These are phyloP conservation scores for Suillus brevipes DNA, from an alignment of 768 basidiomycete species.

Conservation along the genomic window DNA sequence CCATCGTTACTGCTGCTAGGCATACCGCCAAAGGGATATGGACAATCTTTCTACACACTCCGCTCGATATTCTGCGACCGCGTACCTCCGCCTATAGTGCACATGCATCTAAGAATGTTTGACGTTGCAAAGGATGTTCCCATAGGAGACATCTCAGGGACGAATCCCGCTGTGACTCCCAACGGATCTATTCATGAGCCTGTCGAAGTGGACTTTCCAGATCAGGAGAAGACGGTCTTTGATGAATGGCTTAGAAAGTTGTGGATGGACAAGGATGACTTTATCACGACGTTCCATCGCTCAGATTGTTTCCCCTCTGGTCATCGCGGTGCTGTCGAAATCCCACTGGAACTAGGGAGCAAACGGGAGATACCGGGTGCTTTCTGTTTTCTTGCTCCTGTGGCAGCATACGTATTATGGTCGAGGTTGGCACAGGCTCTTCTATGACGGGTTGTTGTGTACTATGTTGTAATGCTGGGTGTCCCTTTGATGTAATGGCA, in stretches of 20 bases:
- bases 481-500: constrained; percentile 1
- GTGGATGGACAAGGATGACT: constrained; percentile 85
- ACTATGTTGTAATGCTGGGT: constrained; percentile 11
- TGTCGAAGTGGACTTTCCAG: constrained; percentile 52
- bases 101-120: constrained; percentile 85
- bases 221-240: constrained; percentile 63
- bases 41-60: constrained; percentile 87
- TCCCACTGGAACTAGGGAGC: constrained; percentile 60
- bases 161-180: constrained; percentile 32
- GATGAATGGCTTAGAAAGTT: constrained; percentile 79
- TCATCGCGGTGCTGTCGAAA: constrained; percentile 39
- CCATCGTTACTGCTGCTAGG: constrained; percentile 41
- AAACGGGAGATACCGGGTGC: constrained; percentile 61
- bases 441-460: constrained; percentile 16
- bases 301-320: constrained; percentile 45
- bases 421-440: constrained; percentile 33
- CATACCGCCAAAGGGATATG: constrained; percentile 76
- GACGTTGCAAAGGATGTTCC: constrained; percentile 67
- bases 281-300: constrained; percentile 67
- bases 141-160: constrained; percentile 56
- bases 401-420: constrained; percentile 50
- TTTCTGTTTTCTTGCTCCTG: constrained; percentile 71
- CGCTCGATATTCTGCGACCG: constrained; percentile 84
- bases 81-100: constrained; percentile 79
- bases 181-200: constrained; percentile 28